Evolutionary conservation across 1,284 basidiomycete genomes (phyloP).

Genomic region (Sanguinoderma infundibulare): DNA sequence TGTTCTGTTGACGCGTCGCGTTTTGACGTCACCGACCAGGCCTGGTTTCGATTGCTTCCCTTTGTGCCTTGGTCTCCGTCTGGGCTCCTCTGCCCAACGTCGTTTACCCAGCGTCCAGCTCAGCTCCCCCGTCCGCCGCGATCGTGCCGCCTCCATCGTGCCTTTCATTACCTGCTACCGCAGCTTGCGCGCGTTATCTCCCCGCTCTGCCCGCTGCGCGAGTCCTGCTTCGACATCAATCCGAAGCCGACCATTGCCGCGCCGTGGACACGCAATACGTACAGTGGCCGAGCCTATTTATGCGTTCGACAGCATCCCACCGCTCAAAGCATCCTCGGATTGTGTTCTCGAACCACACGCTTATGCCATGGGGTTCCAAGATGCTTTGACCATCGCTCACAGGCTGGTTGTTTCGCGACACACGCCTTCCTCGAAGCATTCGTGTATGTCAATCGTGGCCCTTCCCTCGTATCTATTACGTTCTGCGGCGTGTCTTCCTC

Average conservation of each 20-base stretch:
- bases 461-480: background rate
- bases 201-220: background rate
- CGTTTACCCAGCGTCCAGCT: no score
- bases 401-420: background rate
- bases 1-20: slow-evolving; percentile 28
- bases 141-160: background rate
- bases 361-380: background rate
- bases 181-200: background rate
- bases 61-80: background rate
- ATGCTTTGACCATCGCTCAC: background rate
- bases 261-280: background rate
- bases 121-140: background rate
- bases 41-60: no score
- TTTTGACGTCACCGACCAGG: background rate
- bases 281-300: background rate
- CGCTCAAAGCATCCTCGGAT: background rate
- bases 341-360: background rate
- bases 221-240: background rate
- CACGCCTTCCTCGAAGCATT: background rate
- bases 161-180: background rate
- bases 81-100: background rate
- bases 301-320: background rate
- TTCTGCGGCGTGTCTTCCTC: background rate
- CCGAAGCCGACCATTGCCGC: background rate
- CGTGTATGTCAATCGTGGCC: background rate